Evolutionary conservation across 169 alveolate species (phyloP).

Genomic region (Plasmodium gonderi): DNA sequence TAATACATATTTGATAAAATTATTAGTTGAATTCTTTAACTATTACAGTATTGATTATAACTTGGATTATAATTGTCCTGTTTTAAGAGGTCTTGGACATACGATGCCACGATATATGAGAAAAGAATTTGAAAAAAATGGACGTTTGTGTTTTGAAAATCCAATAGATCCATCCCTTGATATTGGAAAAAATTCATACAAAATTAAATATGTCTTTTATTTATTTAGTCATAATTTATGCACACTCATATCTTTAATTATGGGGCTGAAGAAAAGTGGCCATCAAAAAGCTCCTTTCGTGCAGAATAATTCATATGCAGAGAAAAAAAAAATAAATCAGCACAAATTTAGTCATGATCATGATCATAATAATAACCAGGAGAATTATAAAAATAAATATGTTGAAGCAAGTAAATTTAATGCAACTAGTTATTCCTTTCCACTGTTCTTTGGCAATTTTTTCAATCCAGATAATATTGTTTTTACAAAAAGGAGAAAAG

Average conservation of each 20-base stretch:
- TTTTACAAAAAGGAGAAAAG: slow-evolving; percentile 46
- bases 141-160: slow-evolving; percentile 76
- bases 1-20: slow-evolving; percentile 60
- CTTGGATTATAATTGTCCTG: slow-evolving; percentile 70
- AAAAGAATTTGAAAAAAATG: slow-evolving; percentile 28
- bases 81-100: slow-evolving; percentile 83
- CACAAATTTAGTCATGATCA: no score
- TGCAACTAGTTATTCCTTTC: background rate
- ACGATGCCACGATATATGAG: slow-evolving; percentile 77
- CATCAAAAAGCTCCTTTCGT: background rate
- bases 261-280: background rate
- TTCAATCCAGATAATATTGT: slow-evolving; percentile 42
- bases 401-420: slow-evolving; percentile 8
- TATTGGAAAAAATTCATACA: slow-evolving; percentile 39
- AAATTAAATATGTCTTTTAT: slow-evolving; percentile 77
- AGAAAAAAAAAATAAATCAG: background rate
- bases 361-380: background rate
- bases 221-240: slow-evolving; percentile 55
- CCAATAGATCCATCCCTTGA: slow-evolving; percentile 73
- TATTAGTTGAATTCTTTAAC: slow-evolving; percentile 81
- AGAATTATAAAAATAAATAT: background rate
- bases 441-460: slow-evolving; percentile 40
- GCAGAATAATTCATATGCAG: no score
- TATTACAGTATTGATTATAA: slow-evolving; percentile 82
- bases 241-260: background rate